Evolutionary conservation across 2,329 filamentous ascomycete species (phyloP), one percentile per base, ranked within the genome.

Genomic region (Fonsecaea multimorphosa): DNA sequence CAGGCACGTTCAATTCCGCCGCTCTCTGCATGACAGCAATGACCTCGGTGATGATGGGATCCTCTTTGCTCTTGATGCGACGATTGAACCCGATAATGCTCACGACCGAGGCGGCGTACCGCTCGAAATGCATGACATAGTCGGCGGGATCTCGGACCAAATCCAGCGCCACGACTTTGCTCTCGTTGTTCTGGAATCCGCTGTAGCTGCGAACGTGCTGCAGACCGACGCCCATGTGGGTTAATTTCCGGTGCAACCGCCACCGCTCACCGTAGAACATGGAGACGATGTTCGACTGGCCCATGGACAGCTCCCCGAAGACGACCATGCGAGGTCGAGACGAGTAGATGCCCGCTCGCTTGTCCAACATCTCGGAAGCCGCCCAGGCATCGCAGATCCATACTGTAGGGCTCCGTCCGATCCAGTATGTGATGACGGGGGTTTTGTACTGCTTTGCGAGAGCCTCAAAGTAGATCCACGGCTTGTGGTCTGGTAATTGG

Each of bases 1-100:
- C 82, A 0, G 82, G 82, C 40, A 84, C 82, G 68, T 84, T 84
- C 24, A 87, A 75, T 62, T 86, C 84, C 1, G 84, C 85, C 0
- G 85, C 84, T 19, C 83, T 76, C 68, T 87, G 85, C 85, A 87
- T 87, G 49, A 85, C 76, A 1, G 83, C 83, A 69, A 87, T 86
- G 12, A 87, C 85, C 71, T 87, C 85, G 2, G 84, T 87, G 71
- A 87, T 86, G 71, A 87, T 85, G 3, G 85, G 84, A 69, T 87
- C 85, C 16, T 82, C 77, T 60, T 78, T 80, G 55, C 76, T 80
- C 7, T 79, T 70, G 14, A 80, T 72, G 0, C 69, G 66, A 53
- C 76, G 76, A 1, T 78, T 79, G 64, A 78, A 81, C 2, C 72
- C 76, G 27, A 81, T 69, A 2, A 80, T 76, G 16, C 80, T 74